phyloP scores from a whole-genome alignment of 306 rosid species.

The Prunus dulcis region DNA sequence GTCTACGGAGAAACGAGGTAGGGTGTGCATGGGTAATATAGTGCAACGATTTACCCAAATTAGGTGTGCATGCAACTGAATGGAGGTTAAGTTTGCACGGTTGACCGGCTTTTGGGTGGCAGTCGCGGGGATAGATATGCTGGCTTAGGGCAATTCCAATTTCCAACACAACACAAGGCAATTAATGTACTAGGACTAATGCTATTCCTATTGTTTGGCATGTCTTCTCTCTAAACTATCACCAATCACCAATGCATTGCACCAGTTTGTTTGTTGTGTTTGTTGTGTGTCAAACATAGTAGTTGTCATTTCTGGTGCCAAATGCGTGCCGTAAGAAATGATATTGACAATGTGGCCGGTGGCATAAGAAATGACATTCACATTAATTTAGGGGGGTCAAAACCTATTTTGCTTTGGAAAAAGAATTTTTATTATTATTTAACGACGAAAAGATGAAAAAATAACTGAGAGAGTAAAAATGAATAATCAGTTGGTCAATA shows the following conservation, averaged over 20 bases:
- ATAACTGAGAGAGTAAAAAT: not conserved
- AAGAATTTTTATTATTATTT: too few relatives aligned
- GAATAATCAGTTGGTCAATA: too few relatives aligned
- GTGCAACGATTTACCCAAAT: not conserved
- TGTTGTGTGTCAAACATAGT: not conserved
- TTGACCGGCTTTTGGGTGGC: constrained; percentile 7
- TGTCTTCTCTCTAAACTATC: not conserved
- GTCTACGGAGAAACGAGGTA: not conserved
- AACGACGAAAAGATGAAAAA: not conserved
- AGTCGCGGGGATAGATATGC: not conserved
- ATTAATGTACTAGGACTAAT: too few relatives aligned
- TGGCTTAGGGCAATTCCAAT: not conserved
- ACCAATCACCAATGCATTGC: too few relatives aligned
- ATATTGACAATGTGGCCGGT: not conserved
- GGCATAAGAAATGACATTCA: not conserved
- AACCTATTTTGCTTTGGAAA: not conserved
- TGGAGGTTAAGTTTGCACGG: constrained; percentile 17
- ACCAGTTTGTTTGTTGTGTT: too few relatives aligned
- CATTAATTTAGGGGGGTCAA: not conserved
- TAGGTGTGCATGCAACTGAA: not conserved
- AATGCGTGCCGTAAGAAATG: not conserved
- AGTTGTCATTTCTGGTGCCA: not conserved
- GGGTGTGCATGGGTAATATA: not conserved
- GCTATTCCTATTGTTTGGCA: not conserved
- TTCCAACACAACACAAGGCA: not conserved